Conservation (phyloP, 176 grass and related monocot genomes). For the Aechmea fasciata region DNA sequence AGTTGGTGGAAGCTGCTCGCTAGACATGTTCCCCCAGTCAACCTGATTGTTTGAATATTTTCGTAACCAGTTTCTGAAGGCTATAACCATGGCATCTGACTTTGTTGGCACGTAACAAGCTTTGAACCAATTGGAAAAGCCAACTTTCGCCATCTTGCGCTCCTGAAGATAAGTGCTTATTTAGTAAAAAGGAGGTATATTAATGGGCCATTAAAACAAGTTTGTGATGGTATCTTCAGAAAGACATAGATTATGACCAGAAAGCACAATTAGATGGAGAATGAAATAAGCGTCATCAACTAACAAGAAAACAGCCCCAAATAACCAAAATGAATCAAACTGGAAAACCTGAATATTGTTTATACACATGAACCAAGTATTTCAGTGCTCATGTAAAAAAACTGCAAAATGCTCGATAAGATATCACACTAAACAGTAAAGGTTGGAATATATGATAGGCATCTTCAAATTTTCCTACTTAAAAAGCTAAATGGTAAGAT, state of each 20-base stretch:
- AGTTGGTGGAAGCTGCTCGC: constrained; percentile 40
- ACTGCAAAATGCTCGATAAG: not conserved
- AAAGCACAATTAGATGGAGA: not conserved
- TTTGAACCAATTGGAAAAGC: constrained; percentile 53
- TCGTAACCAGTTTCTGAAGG: constrained; percentile 85
- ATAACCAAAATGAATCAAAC: too few species aligned
- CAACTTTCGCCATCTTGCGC: constrained; percentile 36
- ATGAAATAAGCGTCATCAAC: not conserved
- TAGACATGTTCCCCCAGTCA: constrained; percentile 35
- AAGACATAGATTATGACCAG: not conserved
- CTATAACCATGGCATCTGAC: constrained; percentile 60
- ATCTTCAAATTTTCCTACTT: not conserved
- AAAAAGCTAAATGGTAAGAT: not conserved
- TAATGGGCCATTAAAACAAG: not conserved
- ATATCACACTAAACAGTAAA: not conserved
- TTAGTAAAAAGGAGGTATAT: not conserved
- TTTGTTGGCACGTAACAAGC: constrained; percentile 70
- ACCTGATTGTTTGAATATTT: constrained; percentile 53
- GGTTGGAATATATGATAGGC: not conserved
- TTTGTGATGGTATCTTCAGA: not conserved
- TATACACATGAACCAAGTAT: too few species aligned
- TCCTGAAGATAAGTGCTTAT: constrained; percentile 36
- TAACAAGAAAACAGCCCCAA: not conserved
- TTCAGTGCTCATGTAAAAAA: too few species aligned
- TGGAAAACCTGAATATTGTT: too few species aligned